Base-by-base conservation (phyloP, 2,329 filamentous ascomycete genomes). In the Microdochium trichocladiopsis region DNA sequence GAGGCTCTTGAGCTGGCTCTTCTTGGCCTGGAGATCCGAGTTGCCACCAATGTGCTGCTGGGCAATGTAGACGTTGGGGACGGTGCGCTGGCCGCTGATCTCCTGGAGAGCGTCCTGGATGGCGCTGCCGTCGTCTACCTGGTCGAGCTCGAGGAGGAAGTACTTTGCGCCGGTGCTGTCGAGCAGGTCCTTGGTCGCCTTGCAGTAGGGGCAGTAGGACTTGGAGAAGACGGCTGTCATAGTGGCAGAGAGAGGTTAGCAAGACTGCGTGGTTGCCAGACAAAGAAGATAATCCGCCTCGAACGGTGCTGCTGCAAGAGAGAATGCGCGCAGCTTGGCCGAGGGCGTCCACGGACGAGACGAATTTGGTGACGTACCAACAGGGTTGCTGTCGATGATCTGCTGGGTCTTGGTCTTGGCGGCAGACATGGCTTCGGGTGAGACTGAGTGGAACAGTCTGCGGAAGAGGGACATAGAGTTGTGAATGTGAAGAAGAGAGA, bases 1-100 rank as follows among this genome's bases (percentile, higher is more conserved):
- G 60, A 94, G 70, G 28, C 64, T 63, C 60, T 83, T 79, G 51
- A 97, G 72, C 59, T 95, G 68, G 70, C 81, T 82, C 71, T 78
- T 82, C 51, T 69, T 69, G 51, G 73, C 77, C 73, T 92, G 86
- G 58, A 95, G 71, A 62, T 94, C 93, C 23, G 90, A 95, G 82
- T 97, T 97, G 61, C 94, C 94, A 57, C 94, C 94, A 69, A 99
- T 95, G 74, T 96, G 93, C 77, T 95, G 76, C 75, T 91, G 75
- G 62, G 75, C 75, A 72, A 99, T 97, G 78, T 88, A 97, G 75
- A 96, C 88, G 77, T 97, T 97, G 63, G 94, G 94, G 5, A 99
- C 94, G 63, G 89, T 93, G 64, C 84, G 79, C 79, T 99, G 94
- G 69, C 81, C 78, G 53, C 84, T 90, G 63, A 97, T 82, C 58